Percentiles rank a stretch among this genome's conserved stretches.
phyloP scores from a whole-genome alignment of 495 filamentous ascomycete species.

The Aspergillus nanangensis region DNA sequence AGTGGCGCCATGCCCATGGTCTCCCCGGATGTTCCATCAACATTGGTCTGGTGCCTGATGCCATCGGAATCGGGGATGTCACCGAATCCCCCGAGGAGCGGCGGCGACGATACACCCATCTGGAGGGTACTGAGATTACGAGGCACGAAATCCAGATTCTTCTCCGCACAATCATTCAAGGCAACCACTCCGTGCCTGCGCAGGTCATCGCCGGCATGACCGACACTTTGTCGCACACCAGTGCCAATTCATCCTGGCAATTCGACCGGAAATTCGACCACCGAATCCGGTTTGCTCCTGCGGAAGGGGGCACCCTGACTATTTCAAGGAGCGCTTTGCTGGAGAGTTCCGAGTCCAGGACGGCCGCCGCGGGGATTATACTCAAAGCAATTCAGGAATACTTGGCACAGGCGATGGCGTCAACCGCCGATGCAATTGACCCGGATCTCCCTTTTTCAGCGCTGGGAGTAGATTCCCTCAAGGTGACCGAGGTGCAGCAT shows the following conservation, averaged over 20 bases:
- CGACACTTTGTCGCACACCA: slow-evolving; percentile 15
- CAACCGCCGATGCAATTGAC: slow-evolving; percentile 20
- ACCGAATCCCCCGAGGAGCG: slow-evolving; percentile 17
- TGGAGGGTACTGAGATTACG: slow-evolving; percentile 22
- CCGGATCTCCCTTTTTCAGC: slow-evolving; percentile 21
- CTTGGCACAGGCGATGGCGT: slow-evolving; percentile 20
- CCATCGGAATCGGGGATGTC: slow-evolving; percentile 20
- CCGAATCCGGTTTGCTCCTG: slow-evolving; percentile 10
- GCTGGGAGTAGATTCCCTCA: slow-evolving; percentile 34
- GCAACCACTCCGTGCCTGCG: slow-evolving; percentile 11
- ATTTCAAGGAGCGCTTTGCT: slow-evolving; percentile 12
- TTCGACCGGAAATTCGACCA: slow-evolving; percentile 24
- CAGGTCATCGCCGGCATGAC: slow-evolving; percentile 25
- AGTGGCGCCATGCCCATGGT: slow-evolving; percentile 18
- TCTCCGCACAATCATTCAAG: slow-evolving; percentile 17
- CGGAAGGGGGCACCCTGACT: not conserved
- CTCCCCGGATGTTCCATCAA: slow-evolving; percentile 24
- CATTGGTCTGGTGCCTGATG: slow-evolving; percentile 27
- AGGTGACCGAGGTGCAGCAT: slow-evolving; percentile 33
- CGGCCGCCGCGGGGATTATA: slow-evolving; percentile 12
- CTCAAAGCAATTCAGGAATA: slow-evolving; percentile 16
- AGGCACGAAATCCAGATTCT: slow-evolving; percentile 16
- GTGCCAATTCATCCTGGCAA: slow-evolving; percentile 11
- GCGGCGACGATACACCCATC: slow-evolving; percentile 18
- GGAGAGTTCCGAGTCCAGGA: slow-evolving; percentile 7